A percentile compares a stretch with the other conserved stretches of the same genome.
phyloP scores from a whole-genome alignment of 2,329 filamentous ascomycete species.

The Diplocarpon mali region DNA sequence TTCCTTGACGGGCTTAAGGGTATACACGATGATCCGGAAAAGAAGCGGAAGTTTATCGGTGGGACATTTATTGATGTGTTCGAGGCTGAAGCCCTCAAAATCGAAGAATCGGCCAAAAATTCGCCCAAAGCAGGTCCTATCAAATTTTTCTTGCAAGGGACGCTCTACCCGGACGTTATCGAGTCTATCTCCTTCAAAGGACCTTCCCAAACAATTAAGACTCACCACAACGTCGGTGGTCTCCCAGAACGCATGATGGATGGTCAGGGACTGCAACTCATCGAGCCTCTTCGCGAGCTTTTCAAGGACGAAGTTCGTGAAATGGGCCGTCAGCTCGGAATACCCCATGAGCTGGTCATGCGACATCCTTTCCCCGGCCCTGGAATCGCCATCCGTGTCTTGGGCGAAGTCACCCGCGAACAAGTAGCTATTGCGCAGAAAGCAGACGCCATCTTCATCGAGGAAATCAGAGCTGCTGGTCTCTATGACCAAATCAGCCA shows the following conservation, averaged over 20 bases:
- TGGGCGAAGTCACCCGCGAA: constrained; percentile 75
- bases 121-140: constrained; percentile 62
- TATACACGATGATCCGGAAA: constrained; percentile 64
- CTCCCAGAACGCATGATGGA: constrained; percentile 46
- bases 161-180: constrained; percentile 54
- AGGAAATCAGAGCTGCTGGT: constrained; percentile 60
- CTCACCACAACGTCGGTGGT: constrained; percentile 60
- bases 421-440: constrained; percentile 69
- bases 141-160: constrained; percentile 76
- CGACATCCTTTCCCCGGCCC: constrained; percentile 70
- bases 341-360: constrained; percentile 65
- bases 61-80: constrained; percentile 71
- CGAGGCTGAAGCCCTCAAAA: constrained; percentile 64
- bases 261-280: constrained; percentile 47
- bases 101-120: constrained; percentile 59
- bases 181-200: constrained; percentile 62
- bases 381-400: constrained; percentile 56
- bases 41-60: constrained; percentile 86
- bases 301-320: constrained; percentile 77
- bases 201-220: constrained; percentile 61
- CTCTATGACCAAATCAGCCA: constrained; percentile 63
- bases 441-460: constrained; percentile 70
- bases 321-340: constrained; percentile 58
- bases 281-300: constrained; percentile 68
- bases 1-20: constrained; percentile 73